Evolutionary conservation across 2,329 filamentous ascomycete genomes (phyloP).

Genomic region (Davidsoniella neocaledoniae): DNA sequence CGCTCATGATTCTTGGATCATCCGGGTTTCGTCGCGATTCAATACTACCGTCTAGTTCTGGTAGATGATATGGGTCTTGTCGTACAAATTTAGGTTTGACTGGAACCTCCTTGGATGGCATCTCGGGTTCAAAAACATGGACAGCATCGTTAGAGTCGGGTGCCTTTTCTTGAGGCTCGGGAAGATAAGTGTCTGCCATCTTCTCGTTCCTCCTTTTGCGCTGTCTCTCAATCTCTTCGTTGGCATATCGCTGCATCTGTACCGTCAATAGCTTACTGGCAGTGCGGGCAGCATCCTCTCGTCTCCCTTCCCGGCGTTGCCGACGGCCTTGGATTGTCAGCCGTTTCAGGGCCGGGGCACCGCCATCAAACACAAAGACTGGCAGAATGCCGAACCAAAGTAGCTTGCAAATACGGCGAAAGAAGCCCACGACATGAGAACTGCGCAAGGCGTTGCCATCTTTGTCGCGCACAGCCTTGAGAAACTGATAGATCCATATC

Average conservation of each 20-base stretch:
- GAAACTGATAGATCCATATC: constrained; percentile 99
- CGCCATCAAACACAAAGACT: constrained; percentile 96
- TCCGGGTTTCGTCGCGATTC: constrained; percentile 77
- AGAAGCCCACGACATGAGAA: constrained; percentile 93
- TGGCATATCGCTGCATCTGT: constrained; percentile 81
- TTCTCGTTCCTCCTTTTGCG: constrained; percentile 25
- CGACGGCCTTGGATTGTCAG: constrained; percentile 74
- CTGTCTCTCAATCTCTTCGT: constrained; percentile 62
- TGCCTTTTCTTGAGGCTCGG: constrained; percentile 32
- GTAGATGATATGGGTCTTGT: constrained; percentile 89
- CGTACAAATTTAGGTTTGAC: constrained; percentile 68
- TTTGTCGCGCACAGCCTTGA: constrained; percentile 96
- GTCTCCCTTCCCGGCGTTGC: constrained; percentile 63
- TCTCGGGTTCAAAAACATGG: constrained; percentile 79
- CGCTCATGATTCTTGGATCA: constrained; percentile 89
- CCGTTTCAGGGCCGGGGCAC: constrained; percentile 76
- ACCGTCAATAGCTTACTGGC: constrained; percentile 82
- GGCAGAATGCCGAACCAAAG: constrained; percentile 92
- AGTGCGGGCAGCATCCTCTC: constrained; percentile 84
- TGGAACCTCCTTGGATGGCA: constrained; percentile 60
- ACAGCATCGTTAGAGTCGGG: constrained; percentile 55
- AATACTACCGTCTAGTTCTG: constrained; percentile 64
- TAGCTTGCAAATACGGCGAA: constrained; percentile 92
- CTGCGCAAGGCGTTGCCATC: constrained; percentile 94
- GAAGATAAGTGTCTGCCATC: constrained; percentile 13